These are phyloP conservation scores for Juncus inflexus DNA, from an alignment of 176 grass and related monocot species.

Conservation along the genomic window DNA sequence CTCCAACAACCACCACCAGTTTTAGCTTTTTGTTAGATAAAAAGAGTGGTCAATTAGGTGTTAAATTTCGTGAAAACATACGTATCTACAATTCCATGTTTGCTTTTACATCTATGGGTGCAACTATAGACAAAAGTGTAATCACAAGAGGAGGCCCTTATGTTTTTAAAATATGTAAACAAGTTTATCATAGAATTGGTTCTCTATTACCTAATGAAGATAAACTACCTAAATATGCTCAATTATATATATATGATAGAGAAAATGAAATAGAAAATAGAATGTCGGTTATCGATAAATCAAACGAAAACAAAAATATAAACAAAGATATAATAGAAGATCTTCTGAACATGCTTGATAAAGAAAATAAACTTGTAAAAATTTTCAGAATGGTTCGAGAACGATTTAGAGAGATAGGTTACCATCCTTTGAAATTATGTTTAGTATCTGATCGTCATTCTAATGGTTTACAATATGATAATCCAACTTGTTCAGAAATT, in stretches of 20 bases:
- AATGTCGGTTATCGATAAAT: neutral
- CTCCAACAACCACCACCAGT: too few species aligned
- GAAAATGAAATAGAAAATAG: neutral
- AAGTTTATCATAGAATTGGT: neutral
- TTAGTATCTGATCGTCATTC: too few species aligned
- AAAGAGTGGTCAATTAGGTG: too few species aligned
- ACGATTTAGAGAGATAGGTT: neutral
- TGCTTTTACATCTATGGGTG: slow-evolving; percentile 6
- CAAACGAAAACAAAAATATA: too few species aligned
- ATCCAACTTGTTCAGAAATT: neutral
- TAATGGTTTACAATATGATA: too few species aligned
- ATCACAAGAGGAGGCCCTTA: neutral
- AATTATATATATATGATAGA: slow-evolving; percentile 18
- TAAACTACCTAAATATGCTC: neutral
- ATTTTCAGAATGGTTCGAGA: neutral
- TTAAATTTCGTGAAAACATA: slow-evolving; percentile 10
- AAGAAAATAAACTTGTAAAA: neutral
- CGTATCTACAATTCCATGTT: slow-evolving; percentile 39
- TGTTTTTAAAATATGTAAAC: slow-evolving; percentile 1
- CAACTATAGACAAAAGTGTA: neutral
- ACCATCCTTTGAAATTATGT: too few species aligned
- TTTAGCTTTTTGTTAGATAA: too few species aligned
- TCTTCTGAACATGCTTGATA: neutral
- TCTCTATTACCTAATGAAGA: neutral
- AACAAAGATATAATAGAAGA: too few species aligned